Evolutionary conservation across 345 rosid species (phyloP), one percentile per base, ranked within the genome.

Genomic region (Orychophragmus violaceus): DNA sequence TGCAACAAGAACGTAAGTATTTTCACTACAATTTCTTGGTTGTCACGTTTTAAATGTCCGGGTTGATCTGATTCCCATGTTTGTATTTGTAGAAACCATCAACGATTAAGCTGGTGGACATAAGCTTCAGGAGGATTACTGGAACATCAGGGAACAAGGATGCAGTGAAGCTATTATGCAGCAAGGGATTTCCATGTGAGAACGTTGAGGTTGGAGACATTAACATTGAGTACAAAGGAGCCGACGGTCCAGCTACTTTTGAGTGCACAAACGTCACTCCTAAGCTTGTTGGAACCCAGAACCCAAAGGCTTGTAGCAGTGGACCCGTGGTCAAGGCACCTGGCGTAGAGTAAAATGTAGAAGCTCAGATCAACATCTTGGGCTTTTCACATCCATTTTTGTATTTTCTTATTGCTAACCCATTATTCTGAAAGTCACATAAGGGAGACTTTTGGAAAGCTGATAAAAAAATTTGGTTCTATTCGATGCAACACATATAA

Each of bases 91-190:
- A 73, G 77, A 73, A 66, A 73, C 85, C 88, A 0, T 83, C 83
- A 2, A 28, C 60, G 0, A 80, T 86, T 21, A 84, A 74, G 76
- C 49, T 87, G 12, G 66, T 58, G 33, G 59, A 77, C n/a, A 49
- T 85, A 3, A 69, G 74, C 74, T 85, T 87, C 82, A 78, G 44
- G 60, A 79, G 72, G 8, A 73, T 87, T 4, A 35, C 49, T 19
- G 88, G 95, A 32, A 85, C 84, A 22, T 74, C 95, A 0, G 37
- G 69, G 2, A 74, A 82, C 41, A 59, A 42, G 16, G 58, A 74
- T 3, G 85, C 78, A 1, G 83, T 83, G 61, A 85, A 64, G 64
- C 62, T 87, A 0, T 30, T 50, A 17, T 87, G 90, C 67, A 87
- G 94, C 71, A 70, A 44, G 11, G 77, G 76, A 2, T 1, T 56